Evolutionary conservation across 2,329 filamentous ascomycete genomes (phyloP).

Genomic region (Ceratocystiopsis brevicomis): DNA sequence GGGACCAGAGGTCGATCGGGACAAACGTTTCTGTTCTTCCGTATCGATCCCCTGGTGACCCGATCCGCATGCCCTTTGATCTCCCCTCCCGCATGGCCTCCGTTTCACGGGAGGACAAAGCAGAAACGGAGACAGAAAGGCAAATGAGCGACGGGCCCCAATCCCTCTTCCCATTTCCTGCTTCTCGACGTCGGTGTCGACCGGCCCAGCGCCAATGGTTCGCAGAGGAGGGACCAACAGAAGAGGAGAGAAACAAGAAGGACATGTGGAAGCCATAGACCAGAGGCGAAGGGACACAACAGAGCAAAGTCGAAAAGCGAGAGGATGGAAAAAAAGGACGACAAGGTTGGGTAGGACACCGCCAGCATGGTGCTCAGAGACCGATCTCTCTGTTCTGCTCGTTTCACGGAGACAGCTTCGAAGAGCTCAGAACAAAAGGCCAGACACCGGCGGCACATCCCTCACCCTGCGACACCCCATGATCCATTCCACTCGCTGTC

Average conservation of each 20-base stretch:
- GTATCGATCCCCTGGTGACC: no score
- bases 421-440: no score
- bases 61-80: background rate
- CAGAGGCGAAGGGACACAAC: background rate
- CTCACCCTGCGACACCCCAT: no score
- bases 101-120: background rate
- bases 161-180: background rate
- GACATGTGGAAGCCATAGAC: background rate
- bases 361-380: no score
- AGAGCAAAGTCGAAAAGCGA: no score
- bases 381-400: no score
- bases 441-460: no score
- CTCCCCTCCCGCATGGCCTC: background rate
- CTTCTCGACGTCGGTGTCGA: background rate
- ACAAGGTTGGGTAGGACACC: background rate
- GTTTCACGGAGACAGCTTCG: no score
- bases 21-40: background rate
- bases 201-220: slow-evolving; percentile 2
- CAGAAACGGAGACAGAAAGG: background rate
- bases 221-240: background rate
- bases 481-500: no score
- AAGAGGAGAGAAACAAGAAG: background rate
- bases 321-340: background rate
- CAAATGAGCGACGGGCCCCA: background rate
- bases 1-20: background rate